Evolutionary conservation across 352 stramenopile species (phyloP), one percentile per base, ranked within the genome.

Genomic region (Salisapilia sapeloensis): DNA sequence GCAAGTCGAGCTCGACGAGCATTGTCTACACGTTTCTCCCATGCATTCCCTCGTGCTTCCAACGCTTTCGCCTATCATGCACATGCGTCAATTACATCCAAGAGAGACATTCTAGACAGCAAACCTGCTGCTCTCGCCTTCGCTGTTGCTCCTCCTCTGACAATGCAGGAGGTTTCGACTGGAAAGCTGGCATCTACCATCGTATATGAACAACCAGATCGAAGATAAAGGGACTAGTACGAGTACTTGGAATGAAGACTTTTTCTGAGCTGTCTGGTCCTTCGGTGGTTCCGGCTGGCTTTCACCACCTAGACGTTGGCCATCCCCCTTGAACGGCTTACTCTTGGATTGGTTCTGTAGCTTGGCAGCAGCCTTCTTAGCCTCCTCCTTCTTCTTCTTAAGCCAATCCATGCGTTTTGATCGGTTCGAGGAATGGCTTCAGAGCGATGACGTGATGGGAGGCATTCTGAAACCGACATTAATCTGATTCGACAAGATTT

Each of bases 331-430:
- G 44, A 80, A 83, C 1, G 45, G 29, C 13, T 53, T 23, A 16
- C 49, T 53, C 30, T 63, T 63, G n/a, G n/a, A n/a, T 47, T 79
- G 77, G 48, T 80, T 83, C 36, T 72, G 60, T 28, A 83, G 61
- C 56, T 83, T 83, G 33, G 67, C 59, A 4, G 61, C 60, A 13
- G 64, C 64, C 45, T 74, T 50, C 50, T 77, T 72, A 24, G 62
- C 67, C 40, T 56, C 63, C 10, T 79, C 56, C 56, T 79, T 83
- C 54, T 80, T 80, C 59, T 83, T 83, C 60, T 78, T 83, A 12
- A 83, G 51, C 67, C 67, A 83, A 24, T 77, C 61, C 61, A 77
- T 77, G 10, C 24, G 10, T 28, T 28, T 28, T n/a, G n/a, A n/a
- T n/a, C n/a, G n/a, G n/a, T n/a, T n/a, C n/a, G n/a, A n/a, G n/a